Evolutionary conservation across 768 basidiomycete genomes (phyloP).

Genomic region (Coprinopsis cinerea): DNA sequence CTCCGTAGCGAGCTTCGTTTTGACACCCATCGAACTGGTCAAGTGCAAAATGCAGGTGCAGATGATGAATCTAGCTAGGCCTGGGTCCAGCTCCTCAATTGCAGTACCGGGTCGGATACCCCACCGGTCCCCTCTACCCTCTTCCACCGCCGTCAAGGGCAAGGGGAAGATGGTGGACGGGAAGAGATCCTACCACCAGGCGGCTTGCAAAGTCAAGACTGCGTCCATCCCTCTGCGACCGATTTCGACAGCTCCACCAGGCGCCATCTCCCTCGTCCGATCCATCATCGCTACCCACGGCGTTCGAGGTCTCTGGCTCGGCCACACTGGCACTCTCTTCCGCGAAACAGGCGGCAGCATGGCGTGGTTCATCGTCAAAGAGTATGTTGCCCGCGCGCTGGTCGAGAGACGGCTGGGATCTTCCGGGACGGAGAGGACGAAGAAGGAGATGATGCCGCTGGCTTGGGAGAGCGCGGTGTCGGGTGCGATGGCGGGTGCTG

Average conservation of each 20-base stretch:
- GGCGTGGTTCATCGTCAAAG: slow-evolving; percentile 86
- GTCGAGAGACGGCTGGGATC: slow-evolving; percentile 35
- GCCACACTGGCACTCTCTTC: slow-evolving; percentile 81
- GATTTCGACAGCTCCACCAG: slow-evolving; percentile 40
- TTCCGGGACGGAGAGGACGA: not conserved
- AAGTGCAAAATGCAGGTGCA: slow-evolving; percentile 99
- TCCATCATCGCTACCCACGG: slow-evolving; percentile 51
- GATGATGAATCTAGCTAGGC: slow-evolving; percentile 48
- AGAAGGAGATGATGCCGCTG: slow-evolving; percentile 18
- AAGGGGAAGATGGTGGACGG: slow-evolving; percentile 5
- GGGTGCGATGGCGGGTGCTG: slow-evolving; percentile 81
- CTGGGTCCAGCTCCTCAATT: slow-evolving; percentile 8
- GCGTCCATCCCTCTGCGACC: slow-evolving; percentile 11
- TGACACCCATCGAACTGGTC: slow-evolving; percentile 94
- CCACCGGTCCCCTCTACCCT: slow-evolving; percentile 14
- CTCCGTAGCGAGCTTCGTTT: slow-evolving; percentile 74
- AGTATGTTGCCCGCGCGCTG: slow-evolving; percentile 62
- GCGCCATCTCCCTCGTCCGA: slow-evolving; percentile 60
- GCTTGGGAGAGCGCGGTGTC: slow-evolving; percentile 81
- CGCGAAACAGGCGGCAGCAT: slow-evolving; percentile 83
- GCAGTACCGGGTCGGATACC: slow-evolving; percentile 22
- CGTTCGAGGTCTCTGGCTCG: slow-evolving; percentile 73
- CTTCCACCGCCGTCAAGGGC: slow-evolving; percentile 6
- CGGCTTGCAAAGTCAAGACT: slow-evolving; percentile 7
- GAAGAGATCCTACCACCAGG: slow-evolving; percentile 5